Evolutionary conservation across 2,329 filamentous ascomycete genomes (phyloP), one percentile per base, ranked within the genome.

Genomic region (Hypoxylon sp.): DNA sequence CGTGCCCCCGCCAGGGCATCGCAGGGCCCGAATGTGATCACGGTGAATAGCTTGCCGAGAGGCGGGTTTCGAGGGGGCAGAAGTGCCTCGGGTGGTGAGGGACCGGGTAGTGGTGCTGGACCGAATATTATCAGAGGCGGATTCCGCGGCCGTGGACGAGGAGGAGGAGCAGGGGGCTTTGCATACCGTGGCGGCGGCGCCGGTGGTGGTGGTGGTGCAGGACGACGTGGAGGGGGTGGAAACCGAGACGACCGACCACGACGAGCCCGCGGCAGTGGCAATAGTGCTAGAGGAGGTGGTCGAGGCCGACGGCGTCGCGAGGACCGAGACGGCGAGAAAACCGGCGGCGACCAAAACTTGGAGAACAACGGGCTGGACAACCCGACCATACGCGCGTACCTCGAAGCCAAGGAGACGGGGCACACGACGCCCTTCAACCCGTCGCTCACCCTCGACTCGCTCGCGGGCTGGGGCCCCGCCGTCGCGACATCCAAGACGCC

Each of bases 391-490:
- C 35, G 63, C 53, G 59, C 37, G 17, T 66, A 66, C 32, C 6
- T 67, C 3, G 59, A 67, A 29, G 46, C 36, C 9, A 32, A 59
- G 17, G 70, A 72, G 15, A 47, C 62, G 43, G 74, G 73, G 37
- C 37, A 38, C 15, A 53, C 61, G 36, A 50, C 53, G 23, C 12
- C 55, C 11, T 77, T 67, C 60, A 62, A 66, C 40, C 75, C 75
- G 9, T 44, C 60, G 12, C 42, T 71, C 42, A 66, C 69, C 40
- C 59, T 66, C 19, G 65, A 64, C 36, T 60, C 67, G 16, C 67
- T 77, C 31, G 54, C 61, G 17, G 72, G 71, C 31, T 72, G 69
- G 65, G 71, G 69, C 6, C 72, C 74, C 7, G 69, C 71, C 4
- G 46, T 75, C n/a, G 67, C 72, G 2, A 67, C 59, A 20, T 16